Conservation (phyloP, 345 rosid genomes). For the Arabidopsis arenosa region DNA sequence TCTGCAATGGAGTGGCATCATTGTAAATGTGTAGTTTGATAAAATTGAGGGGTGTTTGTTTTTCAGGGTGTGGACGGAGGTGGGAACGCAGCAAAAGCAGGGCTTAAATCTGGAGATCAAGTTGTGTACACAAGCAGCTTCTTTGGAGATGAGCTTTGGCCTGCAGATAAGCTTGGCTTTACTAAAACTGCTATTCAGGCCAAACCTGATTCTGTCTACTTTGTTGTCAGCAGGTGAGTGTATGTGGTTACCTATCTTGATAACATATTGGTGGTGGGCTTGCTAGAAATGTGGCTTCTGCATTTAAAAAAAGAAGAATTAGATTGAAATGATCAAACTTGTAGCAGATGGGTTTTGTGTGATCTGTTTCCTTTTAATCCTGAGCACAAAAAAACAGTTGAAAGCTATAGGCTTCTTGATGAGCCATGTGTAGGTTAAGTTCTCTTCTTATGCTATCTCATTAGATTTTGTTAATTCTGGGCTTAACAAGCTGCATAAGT, state of each 20-base stretch:
- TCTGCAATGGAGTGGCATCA: slow-evolving; percentile 22
- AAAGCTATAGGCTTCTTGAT: slow-evolving; percentile 5
- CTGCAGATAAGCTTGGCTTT: slow-evolving; percentile 95
- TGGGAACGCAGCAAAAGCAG: slow-evolving; percentile 95
- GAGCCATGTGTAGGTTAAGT: slow-evolving; percentile 7
- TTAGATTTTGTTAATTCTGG: neutral
- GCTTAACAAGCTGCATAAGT: neutral
- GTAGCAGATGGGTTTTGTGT: neutral
- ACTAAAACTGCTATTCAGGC: slow-evolving; percentile 99
- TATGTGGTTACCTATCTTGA: neutral
- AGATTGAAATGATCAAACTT: neutral
- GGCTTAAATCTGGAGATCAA: slow-evolving; percentile 91
- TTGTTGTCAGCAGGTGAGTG: slow-evolving; percentile 85
- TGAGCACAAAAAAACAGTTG: neutral
- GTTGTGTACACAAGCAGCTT: slow-evolving; percentile 96
- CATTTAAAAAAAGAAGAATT: neutral
- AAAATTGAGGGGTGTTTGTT: neutral
- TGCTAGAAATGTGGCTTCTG: slow-evolving; percentile 17
- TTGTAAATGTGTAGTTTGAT: slow-evolving; percentile 4
- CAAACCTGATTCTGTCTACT: slow-evolving; percentile 93
- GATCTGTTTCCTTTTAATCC: neutral
- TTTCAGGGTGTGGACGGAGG: slow-evolving; percentile 87
- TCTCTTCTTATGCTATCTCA: neutral
- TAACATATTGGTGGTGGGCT: slow-evolving; percentile 8
- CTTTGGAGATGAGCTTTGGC: slow-evolving; percentile 99